Evolutionary conservation across 495 filamentous ascomycete species (phyloP), one percentile per base, ranked within the genome.

Genomic region (Sordaria brevicollis): DNA sequence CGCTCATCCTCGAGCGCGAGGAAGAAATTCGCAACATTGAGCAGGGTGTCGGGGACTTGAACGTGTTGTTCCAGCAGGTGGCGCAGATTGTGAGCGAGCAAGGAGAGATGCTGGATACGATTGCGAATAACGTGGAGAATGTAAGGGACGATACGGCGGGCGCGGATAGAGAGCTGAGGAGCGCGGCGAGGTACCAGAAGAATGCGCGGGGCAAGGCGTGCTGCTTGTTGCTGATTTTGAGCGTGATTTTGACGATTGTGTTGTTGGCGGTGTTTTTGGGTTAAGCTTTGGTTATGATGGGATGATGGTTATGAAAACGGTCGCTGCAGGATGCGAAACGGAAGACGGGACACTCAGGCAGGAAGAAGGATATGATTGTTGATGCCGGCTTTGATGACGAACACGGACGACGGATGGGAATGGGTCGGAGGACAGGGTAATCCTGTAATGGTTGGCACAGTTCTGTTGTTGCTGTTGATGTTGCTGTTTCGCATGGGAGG

Each of bases 11-110:
- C 71, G 94, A 98, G 84, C 93, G 95, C 19, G 95, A 99, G 78
- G 86, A 90, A 25, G 95, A 98, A 83, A 99, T 99, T 74, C 89
- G 94, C 35, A 92, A 95, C 75, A 98, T 99, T 75, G 95, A 99
- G 81, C 93, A 97, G 76, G 91, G 90, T 70, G 94, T 99, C 11
- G 91, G 92, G 67, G 95, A 99, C 76, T 83, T 99, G 68, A 98
- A 98, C 74, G 95, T 98, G 78, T 84, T 99, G 35, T 99, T 98
- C 84, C 86, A 93, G 43, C 96, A 99, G 81, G 92, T 99, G 31
- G 96, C 95, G 43, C 92, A 96, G 74, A 97, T 99, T 74, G 94
- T 99, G 39, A 87, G 87, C 73, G 94, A 97, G 80, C 95, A 99
- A 81, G 96, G 95, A 15, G 92, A 91, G 54, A 86, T 90, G 78